Base-by-base conservation (phyloP, 2,329 filamentous ascomycete genomes). In the Tolypocladium tundrense region DNA sequence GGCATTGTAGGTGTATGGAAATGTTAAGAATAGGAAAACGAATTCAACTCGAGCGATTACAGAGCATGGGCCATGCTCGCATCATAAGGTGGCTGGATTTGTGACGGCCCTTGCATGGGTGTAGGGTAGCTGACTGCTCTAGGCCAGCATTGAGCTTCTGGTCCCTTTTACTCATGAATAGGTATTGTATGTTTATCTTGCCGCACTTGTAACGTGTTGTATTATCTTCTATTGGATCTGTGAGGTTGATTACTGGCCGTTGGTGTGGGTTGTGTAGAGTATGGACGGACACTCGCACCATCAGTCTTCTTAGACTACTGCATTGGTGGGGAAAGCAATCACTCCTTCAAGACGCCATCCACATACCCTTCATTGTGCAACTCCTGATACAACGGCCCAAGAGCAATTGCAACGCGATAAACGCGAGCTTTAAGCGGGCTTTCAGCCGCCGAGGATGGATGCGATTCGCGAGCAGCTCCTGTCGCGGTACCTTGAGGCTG, bases 1-100 rank as follows among this genome's bases (percentile, higher is more conserved):
- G 94, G 94, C 57, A 83, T 88, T 57, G 86, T 99, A 37, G 94
- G 92, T 43, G 88, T 96, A 55, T 99, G 94, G 94, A 88, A 87
- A 58, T 93, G 89, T 67, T 82, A 73, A 61, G 48, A 37, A 55
- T 48, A 27, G 56, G 54, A 55, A 57, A 43, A 53, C 50, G 50
- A 43, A 11, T 43, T 37, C 43, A 45, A 52, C 42, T 51, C 42
- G 45, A 50, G 16, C 24, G 14, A 16, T 19, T 50, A 13, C 6
- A 45, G 13, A 21, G 13, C 27, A 3, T 9, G 13, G 37, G 37
- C 37, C 37, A 39, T 9, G 8, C 31, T 33, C 37, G 5, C 13
- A 1, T 39, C 4, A 1, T 14, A 13, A 39, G 37, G 1, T 14
- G 24, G 19, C 24, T 10, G 7, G 16, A 2, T 14, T 1, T 24